Evolutionary conservation across 2,329 filamentous ascomycete species (phyloP), one percentile per base, ranked within the genome.

Genomic region (Furcasterigmium furcatum): DNA sequence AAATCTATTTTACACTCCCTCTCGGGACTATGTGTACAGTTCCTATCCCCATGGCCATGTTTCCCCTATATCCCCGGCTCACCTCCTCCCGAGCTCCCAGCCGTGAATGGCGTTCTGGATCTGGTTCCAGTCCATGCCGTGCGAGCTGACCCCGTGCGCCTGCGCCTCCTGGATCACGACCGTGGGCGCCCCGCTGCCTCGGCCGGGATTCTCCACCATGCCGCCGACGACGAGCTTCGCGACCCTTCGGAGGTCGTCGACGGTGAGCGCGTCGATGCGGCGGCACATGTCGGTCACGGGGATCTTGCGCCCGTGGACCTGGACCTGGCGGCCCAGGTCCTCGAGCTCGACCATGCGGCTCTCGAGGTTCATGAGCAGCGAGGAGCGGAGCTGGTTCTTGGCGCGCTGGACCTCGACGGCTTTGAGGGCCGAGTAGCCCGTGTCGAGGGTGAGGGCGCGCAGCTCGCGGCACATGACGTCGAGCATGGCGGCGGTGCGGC

Each of bases 271-370:
- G 60, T 96, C 88, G 54, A 99, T 99, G 61, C 84, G 83, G 42
- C 73, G 73, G 61, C 92, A 96, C 92, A 99, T 97, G 62, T 97
- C 91, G 54, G 82, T 82, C 8, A 96, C 91, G 2, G 92, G 87
- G 7, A 97, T 82, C 71, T 96, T 96, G 54, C 83, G 81, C 19
- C 92, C 94, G 62, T 97, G 91, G n/a, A 96, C 89, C 72, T 97
- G 94, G 10, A 99, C 90, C 65, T 96, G 92, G 51, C 94, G 76
- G 19, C 94, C 94, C 0, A 99, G 77, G 63, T 99, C 94, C 68
- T 99, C 94, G 7, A 99, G 79, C 71, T 97, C 94, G 9, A 99
- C 91, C 91, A 99, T 96, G 49, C 94, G 80, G 55, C 84, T 91
- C 72, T 99, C 94, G 22, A 99, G 81, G 69, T 99, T 99, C 94